A percentile compares a stretch with the other conserved stretches of the same genome.
Conservation (phyloP, 768 basidiomycete genomes). For the Suillus cothurnatus region DNA sequence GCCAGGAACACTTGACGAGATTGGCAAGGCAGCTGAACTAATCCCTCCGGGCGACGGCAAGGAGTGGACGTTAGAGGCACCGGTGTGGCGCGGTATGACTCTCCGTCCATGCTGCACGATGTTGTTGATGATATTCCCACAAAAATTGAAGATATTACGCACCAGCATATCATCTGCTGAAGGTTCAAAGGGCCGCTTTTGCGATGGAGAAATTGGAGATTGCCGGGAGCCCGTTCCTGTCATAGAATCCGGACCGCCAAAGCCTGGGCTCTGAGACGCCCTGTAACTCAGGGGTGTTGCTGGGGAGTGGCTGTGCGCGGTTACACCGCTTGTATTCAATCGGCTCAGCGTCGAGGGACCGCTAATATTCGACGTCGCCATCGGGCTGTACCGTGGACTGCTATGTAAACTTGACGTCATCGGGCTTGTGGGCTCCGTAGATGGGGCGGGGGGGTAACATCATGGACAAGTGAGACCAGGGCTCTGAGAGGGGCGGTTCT, state of each 20-base stretch:
- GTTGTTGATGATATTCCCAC: constrained; percentile 20
- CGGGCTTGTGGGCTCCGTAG: not conserved
- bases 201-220: constrained; percentile 22
- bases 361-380: not conserved
- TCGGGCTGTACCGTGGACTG: constrained; percentile 4
- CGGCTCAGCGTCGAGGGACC: constrained; percentile 15
- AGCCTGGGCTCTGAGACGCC: constrained; percentile 9
- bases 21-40: not conserved
- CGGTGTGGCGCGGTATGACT: constrained; percentile 20
- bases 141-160: constrained; percentile 16
- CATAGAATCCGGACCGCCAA: not conserved
- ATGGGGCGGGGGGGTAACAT: not conserved
- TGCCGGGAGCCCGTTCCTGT: constrained; percentile 15
- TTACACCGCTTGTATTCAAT: constrained; percentile 2
- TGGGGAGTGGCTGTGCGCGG: constrained; percentile 22
- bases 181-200: constrained; percentile 17
- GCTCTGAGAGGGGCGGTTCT: not conserved
- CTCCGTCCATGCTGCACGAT: constrained; percentile 19
- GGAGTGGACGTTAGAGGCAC: constrained; percentile 17
- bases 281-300: constrained; percentile 20
- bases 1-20: constrained; percentile 8
- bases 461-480: not conserved
- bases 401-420: not conserved
- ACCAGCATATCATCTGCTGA: constrained; percentile 10
- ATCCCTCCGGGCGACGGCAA: constrained; percentile 2